Evolutionary conservation across 116 monocot species (phyloP).

Genomic region (Dioscorea cayenensis): DNA sequence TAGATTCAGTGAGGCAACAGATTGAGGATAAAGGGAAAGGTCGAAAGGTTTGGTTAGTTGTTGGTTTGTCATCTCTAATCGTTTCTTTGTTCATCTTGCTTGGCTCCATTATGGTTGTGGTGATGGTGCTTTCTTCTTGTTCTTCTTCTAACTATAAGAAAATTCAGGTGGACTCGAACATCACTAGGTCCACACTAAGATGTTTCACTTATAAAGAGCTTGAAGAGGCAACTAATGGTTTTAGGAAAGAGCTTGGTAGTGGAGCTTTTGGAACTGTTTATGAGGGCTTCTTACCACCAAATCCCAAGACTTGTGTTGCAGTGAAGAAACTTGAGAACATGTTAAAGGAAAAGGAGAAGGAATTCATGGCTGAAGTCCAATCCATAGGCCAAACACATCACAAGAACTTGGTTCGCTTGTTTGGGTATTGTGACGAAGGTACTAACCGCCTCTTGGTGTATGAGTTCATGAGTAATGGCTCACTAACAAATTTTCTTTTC

Average conservation of each 20-base stretch:
- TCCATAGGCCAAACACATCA: constrained; percentile 26
- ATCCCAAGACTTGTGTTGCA: constrained; percentile 1
- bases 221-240: too few relatives aligned
- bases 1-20: not conserved
- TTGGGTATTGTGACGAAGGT: constrained; percentile 30
- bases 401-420: constrained; percentile 22
- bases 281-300: constrained; percentile 6
- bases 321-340: constrained; percentile 22
- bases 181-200: not conserved
- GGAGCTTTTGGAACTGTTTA: constrained; percentile 28
- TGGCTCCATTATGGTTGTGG: too few relatives aligned
- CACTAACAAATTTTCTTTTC: not conserved
- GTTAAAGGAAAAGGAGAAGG: constrained; percentile 14
- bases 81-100: too few relatives aligned
- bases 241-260: not conserved
- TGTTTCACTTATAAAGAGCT: constrained; percentile 8
- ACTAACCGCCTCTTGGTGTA: constrained; percentile 9
- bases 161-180: not conserved
- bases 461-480: constrained; percentile 11
- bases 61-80: too few relatives aligned
- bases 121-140: too few relatives aligned
- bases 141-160: too few relatives aligned
- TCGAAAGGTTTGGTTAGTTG: too few relatives aligned
- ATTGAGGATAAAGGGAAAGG: too few relatives aligned
- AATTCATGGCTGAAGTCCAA: constrained; percentile 21